These are phyloP conservation scores for Backusella psychrophila DNA, from an alignment of 192 early-diverging fungal genomes.

Conservation along the genomic window DNA sequence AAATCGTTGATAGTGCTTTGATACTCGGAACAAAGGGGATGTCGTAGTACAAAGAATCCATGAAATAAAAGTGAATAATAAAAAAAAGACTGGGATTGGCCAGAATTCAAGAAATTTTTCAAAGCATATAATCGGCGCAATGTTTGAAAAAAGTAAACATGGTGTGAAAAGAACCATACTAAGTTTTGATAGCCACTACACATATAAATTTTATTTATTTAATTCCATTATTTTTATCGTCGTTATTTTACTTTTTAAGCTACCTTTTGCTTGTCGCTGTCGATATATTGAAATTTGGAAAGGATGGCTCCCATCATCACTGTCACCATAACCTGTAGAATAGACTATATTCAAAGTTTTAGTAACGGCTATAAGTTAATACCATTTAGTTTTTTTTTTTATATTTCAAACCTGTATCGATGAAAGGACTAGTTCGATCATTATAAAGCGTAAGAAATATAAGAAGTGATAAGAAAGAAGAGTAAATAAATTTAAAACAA, in stretches of 20 bases:
- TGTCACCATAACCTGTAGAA: constrained; percentile 32
- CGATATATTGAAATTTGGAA: constrained; percentile 21
- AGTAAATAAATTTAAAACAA: background rate
- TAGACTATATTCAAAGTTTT: constrained; percentile 23
- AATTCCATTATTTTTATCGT: background rate
- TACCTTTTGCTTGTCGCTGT: constrained; percentile 29
- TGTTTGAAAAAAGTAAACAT: constrained; percentile 72
- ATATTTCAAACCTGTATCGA: constrained; percentile 1
- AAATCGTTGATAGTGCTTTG: constrained; percentile 52
- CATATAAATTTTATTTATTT: background rate
- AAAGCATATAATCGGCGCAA: constrained; percentile 62
- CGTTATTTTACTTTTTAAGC: background rate
- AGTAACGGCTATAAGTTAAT: background rate
- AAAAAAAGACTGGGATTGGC: constrained; percentile 62
- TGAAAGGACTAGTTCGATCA: background rate
- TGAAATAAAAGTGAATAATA: constrained; percentile 37
- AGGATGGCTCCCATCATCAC: constrained; percentile 20
- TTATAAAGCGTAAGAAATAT: background rate
- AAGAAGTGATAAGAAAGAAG: background rate
- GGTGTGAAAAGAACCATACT: constrained; percentile 76
- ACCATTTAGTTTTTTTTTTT: too few species aligned
- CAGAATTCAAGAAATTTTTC: constrained; percentile 63
- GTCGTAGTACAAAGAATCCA: constrained; percentile 35
- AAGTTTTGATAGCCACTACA: constrained; percentile 51
- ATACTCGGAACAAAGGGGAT: constrained; percentile 39